These are phyloP conservation scores for Globisporangium irregulare DNA, from an alignment of 352 stramenopile species.

Conservation along the genomic window DNA sequence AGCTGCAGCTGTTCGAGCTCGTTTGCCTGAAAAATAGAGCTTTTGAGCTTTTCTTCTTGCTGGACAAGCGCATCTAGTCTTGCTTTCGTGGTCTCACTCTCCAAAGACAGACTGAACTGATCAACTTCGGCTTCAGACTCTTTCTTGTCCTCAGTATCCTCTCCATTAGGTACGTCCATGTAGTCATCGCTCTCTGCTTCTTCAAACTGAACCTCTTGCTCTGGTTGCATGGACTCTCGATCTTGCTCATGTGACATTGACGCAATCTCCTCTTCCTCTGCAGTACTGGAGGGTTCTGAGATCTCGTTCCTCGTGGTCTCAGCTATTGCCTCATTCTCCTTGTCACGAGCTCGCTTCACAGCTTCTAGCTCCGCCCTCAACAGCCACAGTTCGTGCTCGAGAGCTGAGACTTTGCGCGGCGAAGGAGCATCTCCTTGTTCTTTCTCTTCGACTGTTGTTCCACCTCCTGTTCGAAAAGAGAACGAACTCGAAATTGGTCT, in stretches of 20 bases:
- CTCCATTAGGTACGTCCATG: background rate
- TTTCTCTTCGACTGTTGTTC: background rate
- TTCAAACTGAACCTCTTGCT: background rate
- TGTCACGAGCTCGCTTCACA: background rate
- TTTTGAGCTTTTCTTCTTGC: background rate
- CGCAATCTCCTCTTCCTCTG: background rate
- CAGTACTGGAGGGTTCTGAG: background rate
- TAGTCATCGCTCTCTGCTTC: background rate
- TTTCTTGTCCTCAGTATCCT: background rate
- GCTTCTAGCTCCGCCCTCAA: slow-evolving; percentile 27
- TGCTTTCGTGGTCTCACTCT: background rate
- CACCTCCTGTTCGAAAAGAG: background rate
- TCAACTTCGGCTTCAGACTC: background rate
- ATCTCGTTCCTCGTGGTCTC: background rate
- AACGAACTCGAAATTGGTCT: slow-evolving; percentile 8
- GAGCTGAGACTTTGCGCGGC: background rate
- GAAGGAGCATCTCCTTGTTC: background rate
- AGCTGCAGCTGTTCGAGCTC: slow-evolving; percentile 24
- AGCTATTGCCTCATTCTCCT: background rate
- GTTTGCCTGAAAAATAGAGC: background rate
- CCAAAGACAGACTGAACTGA: background rate
- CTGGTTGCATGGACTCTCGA: background rate
- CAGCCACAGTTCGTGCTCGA: slow-evolving; percentile 32
- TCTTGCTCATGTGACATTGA: background rate
- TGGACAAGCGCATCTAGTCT: background rate